phyloP scores from a whole-genome alignment of 2,329 filamentous ascomycete species.

The Elsinoe australis region DNA sequence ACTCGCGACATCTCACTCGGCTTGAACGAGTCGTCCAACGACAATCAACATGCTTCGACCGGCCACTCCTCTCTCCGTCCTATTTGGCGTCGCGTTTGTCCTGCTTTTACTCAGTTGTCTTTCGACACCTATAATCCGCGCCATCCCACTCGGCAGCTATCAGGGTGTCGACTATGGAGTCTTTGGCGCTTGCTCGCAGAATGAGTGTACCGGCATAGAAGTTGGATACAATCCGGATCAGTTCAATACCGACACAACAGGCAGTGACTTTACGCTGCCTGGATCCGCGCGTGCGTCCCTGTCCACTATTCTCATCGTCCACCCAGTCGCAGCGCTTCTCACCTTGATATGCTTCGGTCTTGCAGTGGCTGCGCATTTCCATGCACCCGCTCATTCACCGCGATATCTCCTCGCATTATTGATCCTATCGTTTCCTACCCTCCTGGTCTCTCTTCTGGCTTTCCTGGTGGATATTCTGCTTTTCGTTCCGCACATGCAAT shows the following conservation, averaged over 20 bases:
- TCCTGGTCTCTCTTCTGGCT: constrained; percentile 73
- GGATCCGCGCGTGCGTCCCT: constrained; percentile 61
- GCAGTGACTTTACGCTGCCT: constrained; percentile 52
- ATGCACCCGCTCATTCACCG: constrained; percentile 79
- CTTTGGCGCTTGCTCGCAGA: constrained; percentile 72
- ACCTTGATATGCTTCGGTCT: constrained; percentile 78
- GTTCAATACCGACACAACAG: constrained; percentile 40
- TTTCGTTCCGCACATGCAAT: constrained; percentile 87
- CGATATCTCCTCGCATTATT: constrained; percentile 78
- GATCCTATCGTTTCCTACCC: constrained; percentile 76
- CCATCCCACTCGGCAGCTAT: constrained; percentile 74
- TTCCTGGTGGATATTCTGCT: constrained; percentile 91
- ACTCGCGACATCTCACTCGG: background rate
- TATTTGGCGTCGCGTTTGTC: constrained; percentile 78
- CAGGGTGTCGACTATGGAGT: constrained; percentile 78
- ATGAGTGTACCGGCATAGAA: constrained; percentile 61
- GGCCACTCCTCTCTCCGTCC: constrained; percentile 78
- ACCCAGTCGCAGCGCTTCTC: constrained; percentile 81
- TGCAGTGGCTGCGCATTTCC: constrained; percentile 74
- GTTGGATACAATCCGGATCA: constrained; percentile 69
- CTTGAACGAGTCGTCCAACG: constrained; percentile 2
- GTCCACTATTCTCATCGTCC: constrained; percentile 84
- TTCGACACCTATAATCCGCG: constrained; percentile 82
- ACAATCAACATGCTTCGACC: constrained; percentile 68
- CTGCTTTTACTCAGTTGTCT: constrained; percentile 78